These are phyloP conservation scores for Globisporangium splendens DNA, from an alignment of 352 stramenopile genomes.

Conservation along the genomic window DNA sequence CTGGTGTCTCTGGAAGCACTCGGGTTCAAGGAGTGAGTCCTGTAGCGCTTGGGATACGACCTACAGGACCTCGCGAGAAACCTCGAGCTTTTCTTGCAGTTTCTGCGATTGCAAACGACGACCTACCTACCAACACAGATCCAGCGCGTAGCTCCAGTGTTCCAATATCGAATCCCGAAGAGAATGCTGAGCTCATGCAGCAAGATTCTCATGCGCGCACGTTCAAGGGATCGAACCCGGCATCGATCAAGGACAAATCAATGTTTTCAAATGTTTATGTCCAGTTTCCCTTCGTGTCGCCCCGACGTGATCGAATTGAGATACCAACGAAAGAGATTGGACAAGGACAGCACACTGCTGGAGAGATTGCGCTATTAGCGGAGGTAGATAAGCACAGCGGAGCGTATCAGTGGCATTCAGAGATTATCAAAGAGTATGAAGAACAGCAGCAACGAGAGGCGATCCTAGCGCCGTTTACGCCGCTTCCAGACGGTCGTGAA, in stretches of 20 bases:
- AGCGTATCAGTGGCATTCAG: neutral
- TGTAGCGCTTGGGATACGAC: constrained; percentile 30
- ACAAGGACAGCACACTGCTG: neutral
- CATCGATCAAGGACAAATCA: neutral
- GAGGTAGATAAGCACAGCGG: neutral
- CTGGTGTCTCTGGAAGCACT: constrained; percentile 1
- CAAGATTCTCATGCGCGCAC: neutral
- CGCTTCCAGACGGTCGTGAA: neutral
- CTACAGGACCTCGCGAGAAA: constrained; percentile 24
- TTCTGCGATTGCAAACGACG: constrained; percentile 12
- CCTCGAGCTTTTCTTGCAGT: constrained; percentile 13
- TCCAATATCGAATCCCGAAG: neutral
- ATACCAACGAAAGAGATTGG: constrained; percentile 3
- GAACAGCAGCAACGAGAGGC: constrained; percentile 7
- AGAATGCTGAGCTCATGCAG: neutral
- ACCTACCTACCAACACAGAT: neutral
- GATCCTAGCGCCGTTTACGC: neutral
- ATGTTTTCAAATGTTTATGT: constrained; percentile 40
- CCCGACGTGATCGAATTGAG: constrained; percentile 25
- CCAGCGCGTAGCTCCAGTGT: neutral
- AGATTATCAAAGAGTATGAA: constrained; percentile 18
- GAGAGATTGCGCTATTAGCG: neutral
- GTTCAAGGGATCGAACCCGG: neutral
- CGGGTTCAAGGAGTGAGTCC: constrained; percentile 7
- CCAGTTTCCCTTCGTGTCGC: constrained; percentile 51